Conservation (phyloP, 2,329 filamentous ascomycete species). For the Pseudogymnoascus sp. region DNA sequence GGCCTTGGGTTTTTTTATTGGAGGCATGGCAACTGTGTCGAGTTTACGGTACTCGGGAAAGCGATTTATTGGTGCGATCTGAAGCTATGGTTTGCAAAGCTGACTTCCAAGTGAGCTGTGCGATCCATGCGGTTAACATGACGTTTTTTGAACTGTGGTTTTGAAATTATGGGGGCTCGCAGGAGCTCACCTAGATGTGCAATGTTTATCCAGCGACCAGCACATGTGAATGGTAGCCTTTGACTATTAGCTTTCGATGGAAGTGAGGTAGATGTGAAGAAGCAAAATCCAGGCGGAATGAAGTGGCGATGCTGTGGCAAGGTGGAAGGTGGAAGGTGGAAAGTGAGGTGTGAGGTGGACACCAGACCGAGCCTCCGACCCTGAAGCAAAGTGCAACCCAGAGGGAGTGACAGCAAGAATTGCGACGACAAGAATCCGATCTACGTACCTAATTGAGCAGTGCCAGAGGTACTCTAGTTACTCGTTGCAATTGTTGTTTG, state of each 20-base stretch:
- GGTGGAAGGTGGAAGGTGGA: too few species aligned
- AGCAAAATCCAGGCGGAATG: neutral
- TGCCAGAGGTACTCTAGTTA: constrained; percentile 11
- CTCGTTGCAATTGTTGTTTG: constrained; percentile 1
- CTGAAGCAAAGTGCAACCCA: neutral
- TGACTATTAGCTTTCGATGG: neutral
- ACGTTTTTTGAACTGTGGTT: neutral
- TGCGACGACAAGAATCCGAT: neutral
- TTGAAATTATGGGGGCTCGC: neutral
- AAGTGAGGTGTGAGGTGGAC: too few species aligned
- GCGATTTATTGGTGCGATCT: neutral
- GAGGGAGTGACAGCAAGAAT: neutral
- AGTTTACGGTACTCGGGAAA: neutral
- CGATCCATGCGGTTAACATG: neutral
- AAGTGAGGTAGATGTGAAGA: neutral
- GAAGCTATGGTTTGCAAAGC: neutral
- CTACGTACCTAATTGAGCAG: constrained; percentile 10
- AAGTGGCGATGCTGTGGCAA: neutral
- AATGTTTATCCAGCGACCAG: neutral
- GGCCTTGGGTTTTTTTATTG: neutral
- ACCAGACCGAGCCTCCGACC: neutral
- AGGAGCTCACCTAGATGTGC: neutral
- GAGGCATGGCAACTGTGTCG: neutral
- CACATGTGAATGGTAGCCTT: neutral
- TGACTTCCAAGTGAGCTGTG: neutral